These are phyloP conservation scores for Eucalyptus pauciflora DNA, from an alignment of 345 rosid species.

Conservation along the genomic window DNA sequence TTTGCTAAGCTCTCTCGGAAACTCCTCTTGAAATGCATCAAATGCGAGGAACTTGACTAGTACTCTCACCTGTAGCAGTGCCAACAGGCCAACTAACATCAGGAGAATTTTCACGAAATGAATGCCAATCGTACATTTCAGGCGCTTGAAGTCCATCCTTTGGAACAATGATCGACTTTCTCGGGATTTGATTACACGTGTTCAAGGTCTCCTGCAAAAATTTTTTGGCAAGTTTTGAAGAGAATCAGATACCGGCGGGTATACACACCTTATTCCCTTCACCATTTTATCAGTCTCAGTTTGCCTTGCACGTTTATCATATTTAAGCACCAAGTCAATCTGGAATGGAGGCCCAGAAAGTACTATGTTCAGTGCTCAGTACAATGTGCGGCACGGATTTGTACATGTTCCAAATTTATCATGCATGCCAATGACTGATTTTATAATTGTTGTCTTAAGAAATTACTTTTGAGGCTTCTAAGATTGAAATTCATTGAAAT, in stretches of 20 bases:
- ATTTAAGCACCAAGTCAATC: conserved; percentile 39
- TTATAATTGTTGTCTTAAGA: neutral
- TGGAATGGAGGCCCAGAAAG: neutral
- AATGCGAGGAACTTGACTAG: neutral
- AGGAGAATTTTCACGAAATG: neutral
- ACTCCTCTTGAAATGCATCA: neutral
- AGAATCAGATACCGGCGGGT: neutral
- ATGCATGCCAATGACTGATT: neutral
- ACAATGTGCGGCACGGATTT: neutral
- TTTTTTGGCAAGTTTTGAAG: neutral
- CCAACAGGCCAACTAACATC: neutral
- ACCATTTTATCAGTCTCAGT: conserved; percentile 52
- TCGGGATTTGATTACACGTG: neutral
- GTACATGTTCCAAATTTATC: neutral
- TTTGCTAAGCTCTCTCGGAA: neutral
- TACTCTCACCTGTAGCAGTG: neutral
- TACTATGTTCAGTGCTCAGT: neutral
- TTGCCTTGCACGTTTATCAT: conserved; percentile 57
- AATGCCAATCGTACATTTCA: neutral
- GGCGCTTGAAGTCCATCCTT: neutral
- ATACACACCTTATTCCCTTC: neutral
- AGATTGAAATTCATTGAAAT: neutral
- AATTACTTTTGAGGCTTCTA: neutral
- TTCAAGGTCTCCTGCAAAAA: neutral
- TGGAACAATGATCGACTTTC: neutral